A percentile compares a stretch with the other conserved stretches of the same genome.
Conservation (phyloP, 2,329 filamentous ascomycete genomes). For the Phaeosphaeriaceae sp. region DNA sequence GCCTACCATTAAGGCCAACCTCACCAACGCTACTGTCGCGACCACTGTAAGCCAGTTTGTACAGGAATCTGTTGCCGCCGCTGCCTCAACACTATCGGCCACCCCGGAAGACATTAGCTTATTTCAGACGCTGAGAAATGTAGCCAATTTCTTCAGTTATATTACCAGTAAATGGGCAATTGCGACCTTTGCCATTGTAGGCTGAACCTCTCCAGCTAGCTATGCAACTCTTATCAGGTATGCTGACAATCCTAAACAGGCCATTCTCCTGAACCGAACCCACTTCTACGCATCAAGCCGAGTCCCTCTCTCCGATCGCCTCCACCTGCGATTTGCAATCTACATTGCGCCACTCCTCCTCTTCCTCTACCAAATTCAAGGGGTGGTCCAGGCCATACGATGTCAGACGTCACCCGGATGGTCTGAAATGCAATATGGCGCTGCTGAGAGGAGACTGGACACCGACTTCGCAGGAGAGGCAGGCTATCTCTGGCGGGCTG, state of each 20-base stretch:
- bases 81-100: slow-evolving; percentile 38
- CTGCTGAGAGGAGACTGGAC: slow-evolving; percentile 49
- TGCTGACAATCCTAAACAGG: slow-evolving; percentile 53
- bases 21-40: slow-evolving; percentile 48
- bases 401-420: slow-evolving; percentile 75
- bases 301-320: slow-evolving; percentile 76
- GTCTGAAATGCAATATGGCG: slow-evolving; percentile 55
- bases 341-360: slow-evolving; percentile 41
- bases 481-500: slow-evolving; percentile 73
- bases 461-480: slow-evolving; percentile 64
- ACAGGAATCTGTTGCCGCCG: slow-evolving; percentile 53
- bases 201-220: slow-evolving; percentile 17
- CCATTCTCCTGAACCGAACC: slow-evolving; percentile 86
- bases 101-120: slow-evolving; percentile 49
- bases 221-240: neutral
- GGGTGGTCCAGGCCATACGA: slow-evolving; percentile 81
- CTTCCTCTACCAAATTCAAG: slow-evolving; percentile 65
- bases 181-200: slow-evolving; percentile 78
- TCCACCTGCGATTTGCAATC: slow-evolving; percentile 50
- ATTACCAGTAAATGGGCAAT: slow-evolving; percentile 74
- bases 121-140: slow-evolving; percentile 65
- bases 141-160: slow-evolving; percentile 89
- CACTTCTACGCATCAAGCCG: slow-evolving; percentile 92
- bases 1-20: slow-evolving; percentile 57
- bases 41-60: slow-evolving; percentile 49